Conservation (phyloP, 352 stramenopile genomes). For the Saprolegnia parasitica region DNA sequence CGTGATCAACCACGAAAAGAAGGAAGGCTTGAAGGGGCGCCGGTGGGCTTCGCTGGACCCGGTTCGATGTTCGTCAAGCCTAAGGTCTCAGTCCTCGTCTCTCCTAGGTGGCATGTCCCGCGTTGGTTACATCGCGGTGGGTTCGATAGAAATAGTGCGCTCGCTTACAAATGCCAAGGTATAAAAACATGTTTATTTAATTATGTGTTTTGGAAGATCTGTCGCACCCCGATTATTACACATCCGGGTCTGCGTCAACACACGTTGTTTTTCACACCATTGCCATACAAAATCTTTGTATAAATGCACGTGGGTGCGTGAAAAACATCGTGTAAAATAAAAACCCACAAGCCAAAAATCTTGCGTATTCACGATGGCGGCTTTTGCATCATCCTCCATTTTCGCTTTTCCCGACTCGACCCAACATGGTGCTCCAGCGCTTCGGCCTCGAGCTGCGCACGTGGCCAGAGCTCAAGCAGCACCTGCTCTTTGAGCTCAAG, state of each 20-base stretch:
- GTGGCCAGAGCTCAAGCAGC: conserved; percentile 19
- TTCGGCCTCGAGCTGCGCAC: conserved; percentile 6
- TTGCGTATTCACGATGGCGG: neutral
- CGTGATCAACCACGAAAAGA: too few species aligned
- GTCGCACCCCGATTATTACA: neutral
- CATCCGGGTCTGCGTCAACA: neutral
- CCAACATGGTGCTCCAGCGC: neutral
- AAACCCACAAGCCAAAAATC: neutral
- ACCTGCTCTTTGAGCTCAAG: conserved; percentile 24
- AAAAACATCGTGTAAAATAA: neutral
- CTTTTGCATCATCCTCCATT: neutral
- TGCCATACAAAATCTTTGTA: too few species aligned
- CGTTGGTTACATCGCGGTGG: too few species aligned
- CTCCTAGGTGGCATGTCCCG: too few species aligned
- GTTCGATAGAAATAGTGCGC: neutral
- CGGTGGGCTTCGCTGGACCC: too few species aligned
- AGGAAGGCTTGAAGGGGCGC: too few species aligned
- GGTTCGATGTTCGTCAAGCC: too few species aligned
- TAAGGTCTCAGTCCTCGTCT: too few species aligned
- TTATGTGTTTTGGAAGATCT: neutral
- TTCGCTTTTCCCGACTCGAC: neutral
- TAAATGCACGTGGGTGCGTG: too few species aligned
- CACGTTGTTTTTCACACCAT: neutral
- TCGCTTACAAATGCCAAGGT: neutral
- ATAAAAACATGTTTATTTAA: neutral